phyloP scores from a whole-genome alignment of 2,329 filamentous ascomycete genomes.

The Scedosporium apiospermum region DNA sequence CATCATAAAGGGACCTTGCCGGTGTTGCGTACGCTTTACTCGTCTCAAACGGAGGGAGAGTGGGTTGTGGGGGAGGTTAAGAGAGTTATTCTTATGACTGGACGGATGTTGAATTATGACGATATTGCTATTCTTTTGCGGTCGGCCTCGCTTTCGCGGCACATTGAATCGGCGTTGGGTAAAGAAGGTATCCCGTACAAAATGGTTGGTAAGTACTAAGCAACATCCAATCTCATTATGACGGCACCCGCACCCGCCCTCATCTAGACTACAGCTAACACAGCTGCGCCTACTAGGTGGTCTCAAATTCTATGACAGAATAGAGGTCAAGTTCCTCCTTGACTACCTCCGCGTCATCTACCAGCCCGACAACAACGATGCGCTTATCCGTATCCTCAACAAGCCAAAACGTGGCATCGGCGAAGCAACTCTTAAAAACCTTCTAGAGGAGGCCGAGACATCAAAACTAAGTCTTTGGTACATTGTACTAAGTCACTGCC shows the following conservation, averaged over 20 bases:
- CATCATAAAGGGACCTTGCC: constrained; percentile 72
- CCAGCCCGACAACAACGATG: constrained; percentile 80
- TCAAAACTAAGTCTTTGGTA: constrained; percentile 65
- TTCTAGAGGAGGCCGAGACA: constrained; percentile 69
- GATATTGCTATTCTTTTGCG: constrained; percentile 85
- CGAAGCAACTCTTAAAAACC: constrained; percentile 61
- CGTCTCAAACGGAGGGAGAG: constrained; percentile 62
- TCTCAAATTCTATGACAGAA: constrained; percentile 81
- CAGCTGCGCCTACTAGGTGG: constrained; percentile 33
- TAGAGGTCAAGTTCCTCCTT: constrained; percentile 76
- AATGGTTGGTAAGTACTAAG: constrained; percentile 57
- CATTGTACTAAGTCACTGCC: constrained; percentile 50
- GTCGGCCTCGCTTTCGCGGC: constrained; percentile 70
- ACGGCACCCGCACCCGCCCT: neutral
- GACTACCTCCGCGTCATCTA: constrained; percentile 83
- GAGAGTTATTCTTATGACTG: constrained; percentile 60
- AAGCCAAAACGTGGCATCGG: constrained; percentile 73
- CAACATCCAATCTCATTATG: neutral
- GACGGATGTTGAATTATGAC: constrained; percentile 59
- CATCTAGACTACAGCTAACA: neutral
- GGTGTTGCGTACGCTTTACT: constrained; percentile 66
- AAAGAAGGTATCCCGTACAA: constrained; percentile 77
- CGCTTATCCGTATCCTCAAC: constrained; percentile 75
- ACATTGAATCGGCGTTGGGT: constrained; percentile 76
- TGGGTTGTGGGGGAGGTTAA: constrained; percentile 86